These are phyloP conservation scores for Erythrophleum fordii DNA, from an alignment of 306 rosid genomes.

Conservation along the genomic window DNA sequence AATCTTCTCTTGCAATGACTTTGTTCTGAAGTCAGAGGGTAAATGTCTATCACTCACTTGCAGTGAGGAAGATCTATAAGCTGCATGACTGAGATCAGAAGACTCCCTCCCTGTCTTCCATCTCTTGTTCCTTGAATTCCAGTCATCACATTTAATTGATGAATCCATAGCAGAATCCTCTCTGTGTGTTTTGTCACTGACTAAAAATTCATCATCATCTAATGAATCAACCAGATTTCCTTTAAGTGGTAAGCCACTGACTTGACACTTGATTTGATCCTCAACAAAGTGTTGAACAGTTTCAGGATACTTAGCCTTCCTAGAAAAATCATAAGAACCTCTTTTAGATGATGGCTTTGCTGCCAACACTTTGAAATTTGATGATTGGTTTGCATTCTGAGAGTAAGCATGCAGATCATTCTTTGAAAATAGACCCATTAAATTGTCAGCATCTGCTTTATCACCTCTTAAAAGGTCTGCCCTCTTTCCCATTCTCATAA, in stretches of 20 bases:
- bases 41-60: constrained; percentile 63
- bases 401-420: constrained; percentile 56
- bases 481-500: constrained; percentile 66
- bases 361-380: constrained; percentile 54
- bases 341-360: constrained; percentile 62
- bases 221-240: constrained; percentile 56
- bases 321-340: constrained; percentile 58
- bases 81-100: constrained; percentile 64
- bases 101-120: constrained; percentile 76
- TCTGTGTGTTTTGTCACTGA: constrained; percentile 55
- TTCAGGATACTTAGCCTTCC: constrained; percentile 64
- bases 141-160: constrained; percentile 59
- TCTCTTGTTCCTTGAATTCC: constrained; percentile 68
- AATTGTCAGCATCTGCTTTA: constrained; percentile 51
- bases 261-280: constrained; percentile 61
- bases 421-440: constrained; percentile 67
- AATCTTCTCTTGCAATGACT: constrained; percentile 59
- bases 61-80: constrained; percentile 78
- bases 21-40: constrained; percentile 67
- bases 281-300: constrained; percentile 58
- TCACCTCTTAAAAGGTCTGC: constrained; percentile 60
- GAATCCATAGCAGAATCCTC: constrained; percentile 64
- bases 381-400: constrained; percentile 52
- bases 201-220: constrained; percentile 49
- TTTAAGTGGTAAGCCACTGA: constrained; percentile 46